Percentiles rank a stretch among this genome's conserved stretches.
Conservation (phyloP, 2,329 filamentous ascomycete genomes). For the Ophiostoma tasmaniense region DNA sequence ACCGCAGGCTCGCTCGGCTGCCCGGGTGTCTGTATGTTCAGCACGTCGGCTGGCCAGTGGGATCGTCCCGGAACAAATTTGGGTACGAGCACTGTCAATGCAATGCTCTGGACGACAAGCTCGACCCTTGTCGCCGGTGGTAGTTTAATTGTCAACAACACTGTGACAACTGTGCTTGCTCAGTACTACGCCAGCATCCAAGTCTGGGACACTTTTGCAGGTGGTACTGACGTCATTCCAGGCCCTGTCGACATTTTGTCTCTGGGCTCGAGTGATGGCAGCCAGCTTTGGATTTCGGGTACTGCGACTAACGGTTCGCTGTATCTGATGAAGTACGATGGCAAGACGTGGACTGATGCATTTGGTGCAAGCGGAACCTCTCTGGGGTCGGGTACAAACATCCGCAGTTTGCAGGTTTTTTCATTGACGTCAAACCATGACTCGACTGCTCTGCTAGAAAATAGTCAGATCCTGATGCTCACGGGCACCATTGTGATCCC, state of each 20-base stretch:
- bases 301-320: conserved; percentile 53
- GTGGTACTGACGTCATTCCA: conserved; percentile 54
- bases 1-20: conserved; percentile 76
- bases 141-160: conserved; percentile 60
- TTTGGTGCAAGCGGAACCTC: conserved; percentile 48
- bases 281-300: conserved; percentile 76
- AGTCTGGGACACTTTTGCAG: conserved; percentile 56
- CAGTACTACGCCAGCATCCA: conserved; percentile 61
- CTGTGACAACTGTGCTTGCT: conserved; percentile 54
- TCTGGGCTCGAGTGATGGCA: conserved; percentile 61
- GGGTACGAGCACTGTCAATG: conserved; percentile 54
- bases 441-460: conserved; percentile 52
- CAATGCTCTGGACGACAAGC: conserved; percentile 67
- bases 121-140: conserved; percentile 70
- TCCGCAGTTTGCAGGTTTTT: conserved; percentile 77
- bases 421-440: conserved; percentile 60
- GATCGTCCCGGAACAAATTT: conserved; percentile 66
- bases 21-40: conserved; percentile 72
- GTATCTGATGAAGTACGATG: conserved; percentile 78
- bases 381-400: conserved; percentile 56
- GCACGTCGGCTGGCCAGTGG: conserved; percentile 65
- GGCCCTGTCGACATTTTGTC: conserved; percentile 72
- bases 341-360: conserved; percentile 49
- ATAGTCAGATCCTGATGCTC: conserved; percentile 66
- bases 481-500: conserved; percentile 75